Evolutionary conservation across 2,329 filamentous ascomycete species (phyloP), one percentile per base, ranked within the genome.

Genomic region (Mariannaea sp.): DNA sequence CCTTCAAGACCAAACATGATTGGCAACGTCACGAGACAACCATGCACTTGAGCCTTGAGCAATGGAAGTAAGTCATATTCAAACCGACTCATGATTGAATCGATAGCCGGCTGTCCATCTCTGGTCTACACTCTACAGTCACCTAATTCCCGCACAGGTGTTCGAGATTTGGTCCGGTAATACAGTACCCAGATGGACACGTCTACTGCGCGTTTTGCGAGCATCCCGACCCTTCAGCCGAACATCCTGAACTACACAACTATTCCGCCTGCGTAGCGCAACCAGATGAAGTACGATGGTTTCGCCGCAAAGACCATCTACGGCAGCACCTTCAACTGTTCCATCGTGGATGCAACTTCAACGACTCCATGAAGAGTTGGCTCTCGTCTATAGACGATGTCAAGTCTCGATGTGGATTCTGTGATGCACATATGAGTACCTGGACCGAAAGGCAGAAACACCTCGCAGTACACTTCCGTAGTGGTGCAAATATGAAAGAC

Each of bases 1-100:
- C 43, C 7, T 57, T 54, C 29, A 57, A 57, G 17, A 57, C 50
- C 2, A 57, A 57, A 12, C 44, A 57, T 16, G 55, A 57, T 22
- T 57, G 55, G 55, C 50, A 50, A 4, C 46, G 55, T 2, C 55
- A 57, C 16, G 55, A 57, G 19, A 54, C 50, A 0, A 47, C 44
- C 7, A 19, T 48, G 10, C 50, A 53, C 30, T 24, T 53, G 3
- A 53, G 50, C 29, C 50, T 53, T 12, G 50, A 49, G 7, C 43
- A 44, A 27, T 53, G 50, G 50, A 24, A 48, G 50, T 53, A 24
- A 19, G 50, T 43, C 14, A 1, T 16, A n/a, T 13, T 2, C 8
- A 2, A 13, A 30, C 3, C 24, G n/a, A n/a, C n/a, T n/a, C 6
- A 13, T 14, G 3, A 16, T 40, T 26, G 27, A 9, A 14, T 10